Base-by-base conservation (phyloP, 345 rosid species). In the Boechera stricta region DNA sequence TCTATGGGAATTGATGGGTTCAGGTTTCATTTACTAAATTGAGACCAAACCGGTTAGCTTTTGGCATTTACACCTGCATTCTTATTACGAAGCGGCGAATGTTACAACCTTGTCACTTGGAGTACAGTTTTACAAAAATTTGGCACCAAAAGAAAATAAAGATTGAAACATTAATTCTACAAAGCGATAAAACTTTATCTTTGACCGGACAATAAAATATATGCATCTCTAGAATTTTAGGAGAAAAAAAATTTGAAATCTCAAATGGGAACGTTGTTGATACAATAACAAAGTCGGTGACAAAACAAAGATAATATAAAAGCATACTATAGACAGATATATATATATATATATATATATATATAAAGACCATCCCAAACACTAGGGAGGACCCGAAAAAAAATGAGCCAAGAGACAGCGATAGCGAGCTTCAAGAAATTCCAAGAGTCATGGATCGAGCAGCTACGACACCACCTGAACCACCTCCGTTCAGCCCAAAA, bases 381-480 rank as follows among this genome's bases (percentile, higher is more conserved):
- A 70, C 44, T 33, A 45, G 44, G 76, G 76, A 44, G 36, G 42
- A 29, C 61, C 45, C 53, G 36, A 42, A 11, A 47, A 4, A n/a
- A 59, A 70, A 82, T 69, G 80, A 63, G 66, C 59, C 71, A 51
- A n/a, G 77, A 63, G 60, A 59, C 84, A 79, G 79, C 39, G 16
- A 52, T 52, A 58, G 36, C 62, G 45, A 65, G 77, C 70, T 88
- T 91, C 85, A 67, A 71, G 80, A 77, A 65, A 7, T 88, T 90
- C 80, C 87, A 90, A 80, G 56, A 77, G 54, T 76, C 82, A 29
- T 91, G 97, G 97, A 49, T 81, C 36, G 90, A 84, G 49, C 89
- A 87, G 54, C 86, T 90, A 45, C 82, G 76, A 71, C 87, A 73
- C 16, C 83, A 82, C 64, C 80, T 86, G 10, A 67, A 61, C 77